Evolutionary conservation across 176 grass and related monocot genomes (phyloP).

Genomic region (Avena atlantica): DNA sequence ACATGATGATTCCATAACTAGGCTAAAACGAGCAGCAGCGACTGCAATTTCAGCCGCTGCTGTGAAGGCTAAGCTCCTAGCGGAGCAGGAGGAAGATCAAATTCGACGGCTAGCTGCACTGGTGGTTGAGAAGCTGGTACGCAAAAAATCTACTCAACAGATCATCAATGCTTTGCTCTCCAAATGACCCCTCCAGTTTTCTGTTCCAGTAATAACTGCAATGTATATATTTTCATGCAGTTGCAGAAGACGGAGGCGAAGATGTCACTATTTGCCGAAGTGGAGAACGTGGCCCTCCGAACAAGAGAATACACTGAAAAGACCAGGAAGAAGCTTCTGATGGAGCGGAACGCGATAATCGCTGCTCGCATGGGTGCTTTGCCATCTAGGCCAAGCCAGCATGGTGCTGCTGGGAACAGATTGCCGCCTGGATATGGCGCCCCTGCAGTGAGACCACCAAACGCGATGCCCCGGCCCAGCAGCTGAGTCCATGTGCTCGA

Average conservation of each 20-base stretch:
- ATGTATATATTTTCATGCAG: slow-evolving; percentile 50
- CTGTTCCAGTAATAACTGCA: neutral
- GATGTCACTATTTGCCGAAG: slow-evolving; percentile 71
- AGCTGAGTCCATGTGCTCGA: slow-evolving; percentile 30
- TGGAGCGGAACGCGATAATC: slow-evolving; percentile 89
- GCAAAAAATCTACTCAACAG: neutral
- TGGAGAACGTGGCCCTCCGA: slow-evolving; percentile 69
- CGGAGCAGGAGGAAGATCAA: slow-evolving; percentile 87
- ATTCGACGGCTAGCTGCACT: slow-evolving; percentile 71
- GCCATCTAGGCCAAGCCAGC: slow-evolving; percentile 59
- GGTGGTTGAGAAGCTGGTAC: slow-evolving; percentile 92
- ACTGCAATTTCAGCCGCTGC: slow-evolving; percentile 88
- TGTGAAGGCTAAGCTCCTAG: slow-evolving; percentile 89
- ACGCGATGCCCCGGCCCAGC: slow-evolving; percentile 45
- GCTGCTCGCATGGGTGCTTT: slow-evolving; percentile 69
- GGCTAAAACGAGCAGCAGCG: slow-evolving; percentile 81
- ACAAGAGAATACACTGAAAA: slow-evolving; percentile 89
- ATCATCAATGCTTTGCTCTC: slow-evolving; percentile 10
- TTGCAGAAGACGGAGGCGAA: slow-evolving; percentile 87
- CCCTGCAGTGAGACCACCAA: slow-evolving; percentile 44
- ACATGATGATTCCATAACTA: slow-evolving; percentile 61
- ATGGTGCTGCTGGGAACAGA: slow-evolving; percentile 55
- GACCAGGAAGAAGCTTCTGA: slow-evolving; percentile 79
- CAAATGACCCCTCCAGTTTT: slow-evolving; percentile 13
- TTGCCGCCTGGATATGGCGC: slow-evolving; percentile 64